Conservation (phyloP, 768 basidiomycete species). For the Omphalotus guepiniiformis region DNA sequence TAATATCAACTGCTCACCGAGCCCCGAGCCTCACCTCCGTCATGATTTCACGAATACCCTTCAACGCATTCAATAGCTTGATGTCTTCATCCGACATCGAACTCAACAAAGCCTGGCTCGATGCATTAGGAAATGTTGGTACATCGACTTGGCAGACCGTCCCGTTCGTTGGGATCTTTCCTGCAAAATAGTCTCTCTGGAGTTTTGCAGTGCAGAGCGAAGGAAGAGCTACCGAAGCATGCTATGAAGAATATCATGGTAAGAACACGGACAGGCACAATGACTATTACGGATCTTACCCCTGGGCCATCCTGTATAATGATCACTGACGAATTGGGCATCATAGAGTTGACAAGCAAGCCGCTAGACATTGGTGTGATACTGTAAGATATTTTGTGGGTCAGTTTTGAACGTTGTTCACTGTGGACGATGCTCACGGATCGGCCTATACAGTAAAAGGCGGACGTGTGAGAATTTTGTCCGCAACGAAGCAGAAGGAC, state of each 20-base stretch:
- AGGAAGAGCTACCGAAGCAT: constrained; percentile 6
- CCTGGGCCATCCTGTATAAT: constrained; percentile 19
- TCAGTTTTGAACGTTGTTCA: background rate
- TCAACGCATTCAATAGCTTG: constrained; percentile 6
- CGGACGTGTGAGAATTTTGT: too few species aligned
- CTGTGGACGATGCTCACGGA: background rate
- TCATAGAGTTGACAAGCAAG: constrained; percentile 17
- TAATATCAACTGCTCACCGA: too few species aligned
- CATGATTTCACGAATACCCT: background rate
- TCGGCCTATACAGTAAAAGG: constrained; percentile 3
- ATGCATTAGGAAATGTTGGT: constrained; percentile 10
- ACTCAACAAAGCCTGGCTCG: background rate
- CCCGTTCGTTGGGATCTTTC: constrained; percentile 12
- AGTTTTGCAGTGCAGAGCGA: constrained; percentile 11
- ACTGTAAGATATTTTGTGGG: constrained; percentile 6
- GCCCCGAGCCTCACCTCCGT: background rate
- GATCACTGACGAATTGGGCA: constrained; percentile 19
- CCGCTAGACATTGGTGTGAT: constrained; percentile 21
- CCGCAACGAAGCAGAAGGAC: constrained; percentile 5
- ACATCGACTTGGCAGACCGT: constrained; percentile 12
- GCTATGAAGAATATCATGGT: constrained; percentile 3
- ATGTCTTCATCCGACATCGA: background rate
- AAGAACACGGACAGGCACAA: background rate
- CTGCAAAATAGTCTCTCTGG: constrained; percentile 8
- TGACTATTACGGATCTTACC: too few species aligned